A percentile compares a stretch with the other conserved stretches of the same genome.
phyloP scores from a whole-genome alignment of 2,329 filamentous ascomycete genomes.

The Pseudogymnoascus sp. region DNA sequence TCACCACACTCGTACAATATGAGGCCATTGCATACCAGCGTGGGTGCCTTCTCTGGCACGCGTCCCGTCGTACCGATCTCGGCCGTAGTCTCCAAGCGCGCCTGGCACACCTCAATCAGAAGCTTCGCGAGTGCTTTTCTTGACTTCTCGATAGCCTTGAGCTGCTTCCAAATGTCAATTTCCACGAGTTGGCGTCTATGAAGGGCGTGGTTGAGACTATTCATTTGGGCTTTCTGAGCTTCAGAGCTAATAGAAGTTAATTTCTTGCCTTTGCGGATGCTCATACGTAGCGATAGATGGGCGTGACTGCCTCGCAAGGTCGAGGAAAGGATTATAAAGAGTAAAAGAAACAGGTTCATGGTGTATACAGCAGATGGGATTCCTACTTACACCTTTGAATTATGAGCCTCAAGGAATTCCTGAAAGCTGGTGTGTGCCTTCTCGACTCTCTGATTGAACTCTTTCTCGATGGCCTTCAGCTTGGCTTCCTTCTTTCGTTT shows the following conservation, averaged over 20 bases:
- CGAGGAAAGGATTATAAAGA: neutral
- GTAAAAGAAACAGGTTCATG: neutral
- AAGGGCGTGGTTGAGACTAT: neutral
- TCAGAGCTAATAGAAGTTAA: neutral
- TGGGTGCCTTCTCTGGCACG: neutral
- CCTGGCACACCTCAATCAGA: neutral
- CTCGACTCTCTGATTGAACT: constrained; percentile 21
- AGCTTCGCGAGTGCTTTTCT: neutral
- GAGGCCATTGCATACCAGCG: neutral
- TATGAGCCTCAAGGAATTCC: constrained; percentile 19
- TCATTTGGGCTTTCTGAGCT: neutral
- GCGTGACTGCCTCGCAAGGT: neutral
- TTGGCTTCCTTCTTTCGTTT: constrained; percentile 23
- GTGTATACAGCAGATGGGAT: neutral
- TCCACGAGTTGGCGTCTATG: neutral
- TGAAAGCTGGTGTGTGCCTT: constrained; percentile 22
- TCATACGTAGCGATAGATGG: neutral
- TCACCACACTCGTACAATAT: neutral
- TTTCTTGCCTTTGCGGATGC: neutral
- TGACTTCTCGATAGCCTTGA: neutral
- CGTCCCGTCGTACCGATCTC: constrained; percentile 1
- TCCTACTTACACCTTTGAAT: constrained; percentile 23
- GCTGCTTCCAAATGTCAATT: constrained; percentile 8
- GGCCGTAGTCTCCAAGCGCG: neutral
- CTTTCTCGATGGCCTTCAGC: constrained; percentile 23